phyloP scores from a whole-genome alignment of 2,329 filamentous ascomycete genomes.

The Pezicula radicicola region DNA sequence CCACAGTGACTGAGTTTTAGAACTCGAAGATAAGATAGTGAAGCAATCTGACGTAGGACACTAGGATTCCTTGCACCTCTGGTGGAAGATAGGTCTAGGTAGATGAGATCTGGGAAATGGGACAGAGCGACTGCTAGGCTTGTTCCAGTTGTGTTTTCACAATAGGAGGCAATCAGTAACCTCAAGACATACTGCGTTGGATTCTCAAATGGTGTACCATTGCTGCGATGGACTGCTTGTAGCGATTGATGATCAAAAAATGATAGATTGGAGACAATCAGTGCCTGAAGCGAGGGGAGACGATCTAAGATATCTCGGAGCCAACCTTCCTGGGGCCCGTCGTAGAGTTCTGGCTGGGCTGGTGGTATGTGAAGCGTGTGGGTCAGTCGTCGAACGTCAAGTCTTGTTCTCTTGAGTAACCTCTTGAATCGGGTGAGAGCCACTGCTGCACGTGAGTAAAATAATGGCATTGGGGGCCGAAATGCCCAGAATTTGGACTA shows the following conservation, averaged over 20 bases:
- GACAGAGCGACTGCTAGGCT: constrained; percentile 12
- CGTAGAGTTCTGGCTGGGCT: constrained; percentile 17
- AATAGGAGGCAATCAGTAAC: constrained; percentile 14
- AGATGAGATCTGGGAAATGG: constrained; percentile 17
- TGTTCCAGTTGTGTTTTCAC: constrained; percentile 16
- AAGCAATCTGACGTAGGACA: constrained; percentile 13
- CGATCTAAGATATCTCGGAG: constrained; percentile 16
- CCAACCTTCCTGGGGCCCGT: constrained; percentile 15
- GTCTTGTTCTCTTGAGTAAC: constrained; percentile 9
- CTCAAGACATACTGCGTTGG: constrained; percentile 9
- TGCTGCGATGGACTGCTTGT: constrained; percentile 6
- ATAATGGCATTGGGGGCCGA: no score
- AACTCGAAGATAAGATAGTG: constrained; percentile 11
- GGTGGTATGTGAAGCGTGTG: constrained; percentile 18
- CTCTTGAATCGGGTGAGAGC: constrained; percentile 16
- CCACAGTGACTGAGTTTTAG: constrained; percentile 16
- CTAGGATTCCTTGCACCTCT: constrained; percentile 12
- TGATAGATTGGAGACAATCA: constrained; percentile 15
- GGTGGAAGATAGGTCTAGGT: constrained; percentile 15
- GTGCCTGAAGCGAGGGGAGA: constrained; percentile 14
- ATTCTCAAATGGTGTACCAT: neutral
- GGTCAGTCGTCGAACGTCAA: constrained; percentile 11
- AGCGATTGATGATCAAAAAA: constrained; percentile 19
- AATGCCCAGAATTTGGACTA: neutral
- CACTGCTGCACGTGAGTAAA: constrained; percentile 7